Conservation (phyloP, 768 basidiomycete genomes). For the Mycena rebaudengoi region DNA sequence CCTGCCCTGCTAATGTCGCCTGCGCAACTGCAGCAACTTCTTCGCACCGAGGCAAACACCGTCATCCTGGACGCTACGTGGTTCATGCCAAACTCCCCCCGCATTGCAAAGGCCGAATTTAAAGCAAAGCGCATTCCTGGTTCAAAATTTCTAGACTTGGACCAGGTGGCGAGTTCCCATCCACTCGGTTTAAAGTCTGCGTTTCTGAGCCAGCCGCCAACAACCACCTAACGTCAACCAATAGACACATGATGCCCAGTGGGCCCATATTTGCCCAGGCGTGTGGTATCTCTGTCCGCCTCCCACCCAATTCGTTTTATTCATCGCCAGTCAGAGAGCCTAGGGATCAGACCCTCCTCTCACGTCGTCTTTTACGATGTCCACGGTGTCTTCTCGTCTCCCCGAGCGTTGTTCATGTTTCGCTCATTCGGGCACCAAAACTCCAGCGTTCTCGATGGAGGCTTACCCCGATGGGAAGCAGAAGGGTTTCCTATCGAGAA, state of each 20-base stretch:
- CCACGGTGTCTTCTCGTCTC: slow-evolving; percentile 90
- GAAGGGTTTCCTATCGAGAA: slow-evolving; percentile 67
- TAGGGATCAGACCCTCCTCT: slow-evolving; percentile 76
- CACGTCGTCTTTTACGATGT: slow-evolving; percentile 94
- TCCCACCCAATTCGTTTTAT: background rate
- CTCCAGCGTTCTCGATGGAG: slow-evolving; percentile 93
- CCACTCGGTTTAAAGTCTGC: slow-evolving; percentile 73
- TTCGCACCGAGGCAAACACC: slow-evolving; percentile 35
- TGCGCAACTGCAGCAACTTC: slow-evolving; percentile 49
- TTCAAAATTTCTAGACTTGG: slow-evolving; percentile 81
- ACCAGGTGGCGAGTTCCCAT: slow-evolving; percentile 77
- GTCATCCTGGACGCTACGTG: slow-evolving; percentile 82
- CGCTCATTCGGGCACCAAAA: slow-evolving; percentile 87
- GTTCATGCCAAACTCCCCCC: slow-evolving; percentile 92
- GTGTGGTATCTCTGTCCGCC: slow-evolving; percentile 62
- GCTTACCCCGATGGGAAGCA: slow-evolving; percentile 82
- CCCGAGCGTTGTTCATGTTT: slow-evolving; percentile 95
- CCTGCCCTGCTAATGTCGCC: slow-evolving; percentile 62
- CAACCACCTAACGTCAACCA: background rate
- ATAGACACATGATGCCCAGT: slow-evolving; percentile 88
- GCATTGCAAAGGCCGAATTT: slow-evolving; percentile 78
- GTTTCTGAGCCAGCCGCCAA: background rate
- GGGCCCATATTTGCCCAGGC: slow-evolving; percentile 75
- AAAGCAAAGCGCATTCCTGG: slow-evolving; percentile 70
- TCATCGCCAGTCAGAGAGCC: slow-evolving; percentile 49